Conservation (phyloP, 768 basidiomycete genomes). For the Boletellus sp. region DNA sequence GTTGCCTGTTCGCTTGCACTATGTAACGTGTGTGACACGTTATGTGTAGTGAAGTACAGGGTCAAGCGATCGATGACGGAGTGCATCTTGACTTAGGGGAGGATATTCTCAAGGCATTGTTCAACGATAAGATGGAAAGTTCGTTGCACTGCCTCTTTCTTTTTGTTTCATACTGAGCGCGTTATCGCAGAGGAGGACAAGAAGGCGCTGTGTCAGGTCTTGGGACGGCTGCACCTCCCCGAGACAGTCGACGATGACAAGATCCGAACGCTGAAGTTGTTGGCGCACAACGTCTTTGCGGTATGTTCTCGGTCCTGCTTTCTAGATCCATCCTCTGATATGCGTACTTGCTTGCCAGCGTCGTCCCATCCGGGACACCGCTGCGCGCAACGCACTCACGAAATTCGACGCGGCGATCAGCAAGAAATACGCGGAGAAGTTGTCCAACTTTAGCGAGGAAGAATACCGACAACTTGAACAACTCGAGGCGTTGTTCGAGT, state of each 20-base stretch:
- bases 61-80: slow-evolving; percentile 35
- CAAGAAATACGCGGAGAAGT: slow-evolving; percentile 70
- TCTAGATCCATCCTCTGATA: neutral
- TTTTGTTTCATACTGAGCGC: neutral
- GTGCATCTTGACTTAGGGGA: slow-evolving; percentile 57
- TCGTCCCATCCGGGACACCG: slow-evolving; percentile 54
- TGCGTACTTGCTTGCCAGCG: slow-evolving; percentile 35
- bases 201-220: slow-evolving; percentile 60
- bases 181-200: slow-evolving; percentile 49
- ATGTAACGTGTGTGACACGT: neutral
- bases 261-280: slow-evolving; percentile 56
- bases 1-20: slow-evolving; percentile 23
- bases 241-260: slow-evolving; percentile 67
- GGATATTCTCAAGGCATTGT: slow-evolving; percentile 47
- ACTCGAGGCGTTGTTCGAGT: slow-evolving; percentile 61
- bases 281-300: slow-evolving; percentile 44
- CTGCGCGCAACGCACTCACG: slow-evolving; percentile 63
- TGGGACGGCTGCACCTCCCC: slow-evolving; percentile 64
- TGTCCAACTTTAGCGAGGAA: slow-evolving; percentile 69
- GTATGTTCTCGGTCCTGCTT: slow-evolving; percentile 1
- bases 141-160: slow-evolving; percentile 21
- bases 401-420: slow-evolving; percentile 64
- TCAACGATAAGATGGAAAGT: slow-evolving; percentile 53
- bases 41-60: slow-evolving; percentile 37
- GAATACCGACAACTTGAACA: slow-evolving; percentile 64